Base-by-base conservation (phyloP, 345 rosid genomes). In the Bruguiera parviflora region DNA sequence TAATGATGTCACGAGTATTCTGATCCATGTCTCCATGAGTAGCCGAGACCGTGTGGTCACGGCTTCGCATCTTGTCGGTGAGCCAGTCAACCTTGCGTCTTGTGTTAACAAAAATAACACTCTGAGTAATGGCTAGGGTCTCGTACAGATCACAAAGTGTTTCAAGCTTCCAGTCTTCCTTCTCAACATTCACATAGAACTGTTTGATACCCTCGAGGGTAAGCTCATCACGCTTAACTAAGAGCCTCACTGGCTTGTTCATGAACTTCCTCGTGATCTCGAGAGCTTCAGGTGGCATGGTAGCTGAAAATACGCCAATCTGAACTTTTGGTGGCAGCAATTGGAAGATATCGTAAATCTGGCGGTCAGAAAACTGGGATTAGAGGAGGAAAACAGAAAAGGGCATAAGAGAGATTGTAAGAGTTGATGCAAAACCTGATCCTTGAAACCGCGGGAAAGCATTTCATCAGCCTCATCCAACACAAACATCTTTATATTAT, bases 401-500 rank as follows among this genome's bases (percentile, higher is more conserved):
- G 15, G 10, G 11, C 19, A 24, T 8, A 6, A 46, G 18, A 39
- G 20, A 53, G 22, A n/a, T 24, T 2, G n/a, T 5, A 57, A 24
- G 24, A 35, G 2, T 25, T 1, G 33, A 1, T 1, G 15, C 20
- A 13, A 25, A 61, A 87, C 96, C 96, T 93, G 97, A 74, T 91
- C 97, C 80, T 93, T 93, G 63, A 93, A 91, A 79, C 96, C 97
- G 64, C 96, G 89, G 5, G 98, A 92, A 63, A 92, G 97, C 98
- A 92, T 92, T 64, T 92, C 97, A 86, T 92, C 98, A 49, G 98
- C 96, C 80, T 92, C 98, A 67, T 92, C 98, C 73, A 92, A 79
- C 21, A 92, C 97, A 75, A 90, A 92, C 93, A 91, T 93, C 69
- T 65, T 89, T 61, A 93, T 93, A 22, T 84, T 74, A 72, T 91